These are phyloP conservation scores for Arthroderma sp. DNA, from an alignment of 2,329 filamentous ascomycete species.

Conservation along the genomic window DNA sequence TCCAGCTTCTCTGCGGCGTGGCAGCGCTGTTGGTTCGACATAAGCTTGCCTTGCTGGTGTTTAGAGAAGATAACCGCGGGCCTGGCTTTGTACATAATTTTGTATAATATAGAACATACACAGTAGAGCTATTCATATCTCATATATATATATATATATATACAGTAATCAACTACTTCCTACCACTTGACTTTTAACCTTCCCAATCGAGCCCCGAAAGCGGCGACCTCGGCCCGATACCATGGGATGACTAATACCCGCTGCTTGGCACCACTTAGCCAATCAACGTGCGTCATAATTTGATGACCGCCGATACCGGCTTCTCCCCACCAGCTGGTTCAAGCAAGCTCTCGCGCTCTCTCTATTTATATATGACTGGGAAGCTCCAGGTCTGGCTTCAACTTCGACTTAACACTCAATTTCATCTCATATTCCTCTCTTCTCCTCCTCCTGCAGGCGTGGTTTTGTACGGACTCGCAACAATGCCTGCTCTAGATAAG, in stretches of 20 bases:
- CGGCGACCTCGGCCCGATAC: conserved; percentile 8
- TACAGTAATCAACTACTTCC: background rate
- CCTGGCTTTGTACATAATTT: conserved; percentile 15
- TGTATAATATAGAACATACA: no score
- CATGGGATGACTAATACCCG: background rate
- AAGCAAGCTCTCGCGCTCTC: background rate
- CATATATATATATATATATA: background rate
- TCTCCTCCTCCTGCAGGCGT: background rate
- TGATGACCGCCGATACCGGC: conserved; percentile 13
- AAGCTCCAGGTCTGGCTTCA: background rate
- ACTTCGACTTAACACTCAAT: background rate
- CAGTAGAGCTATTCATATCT: background rate
- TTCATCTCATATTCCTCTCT: background rate
- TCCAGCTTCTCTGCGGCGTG: conserved; percentile 68
- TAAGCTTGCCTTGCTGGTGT: conserved; percentile 72
- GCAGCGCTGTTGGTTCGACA: conserved; percentile 76
- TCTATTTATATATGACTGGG: conserved; percentile 6
- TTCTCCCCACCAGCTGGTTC: conserved; percentile 3
- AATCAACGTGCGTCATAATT: conserved; percentile 6
- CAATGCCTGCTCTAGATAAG: conserved; percentile 63
- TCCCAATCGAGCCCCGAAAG: background rate
- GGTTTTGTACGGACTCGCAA: conserved; percentile 18
- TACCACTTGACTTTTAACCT: background rate
- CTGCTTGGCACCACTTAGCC: conserved; percentile 7
- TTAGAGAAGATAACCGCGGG: conserved; percentile 67